Evolutionary conservation across 148 eudicot genomes (phyloP), one percentile per base, ranked within the genome.

Genomic region (Pouteria glomerata): DNA sequence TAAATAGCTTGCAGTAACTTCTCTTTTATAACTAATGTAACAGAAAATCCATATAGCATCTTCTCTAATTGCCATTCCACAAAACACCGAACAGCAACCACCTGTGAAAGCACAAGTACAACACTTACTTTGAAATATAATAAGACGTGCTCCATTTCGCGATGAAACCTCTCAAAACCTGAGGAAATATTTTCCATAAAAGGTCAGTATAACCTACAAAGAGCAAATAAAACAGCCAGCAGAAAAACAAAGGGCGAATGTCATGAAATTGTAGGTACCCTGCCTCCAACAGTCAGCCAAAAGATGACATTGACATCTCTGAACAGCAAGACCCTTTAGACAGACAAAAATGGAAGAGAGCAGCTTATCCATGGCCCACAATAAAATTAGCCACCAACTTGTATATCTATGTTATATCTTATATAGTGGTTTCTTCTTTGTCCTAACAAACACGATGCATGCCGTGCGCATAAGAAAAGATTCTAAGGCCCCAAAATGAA

Each of bases 401-500:
- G 53, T 50, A 41, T 70, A 50, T 50, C 55, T 63, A 11, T 47
- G 44, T 57, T 44, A 30, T 58, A 51, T 51, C 37, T 31, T 64
- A 73, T 77, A 51, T 34, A 27, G 27, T 23, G 56, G 35, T 44
- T 50, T 13, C 55, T 68, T 13, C 35, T 24, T 45, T 47, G 35
- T 52, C 65, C 74, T 76, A 76, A 41, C 69, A 42, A 68, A 73
- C 35, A 59, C 35, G 18, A 47, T 21, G 44, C 2, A 3, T 8
- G 7, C 65, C n/a, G 0, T 16, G 42, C 29, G 10, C 51, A 71
- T 21, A 16, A 42, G 14, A 44, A 48, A 5, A 16, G 31, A 42
- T 8, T 47, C 30, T 77, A 84, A 13, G 69, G 74, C 29, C 98
- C 98, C 80, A 87, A 80, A 56, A 93, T 77, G 73, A 90, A 89